A percentile compares a stretch with the other conserved stretches of the same genome.
Conservation (phyloP, 805 yeast species). For the Starmerella davenportii region DNA sequence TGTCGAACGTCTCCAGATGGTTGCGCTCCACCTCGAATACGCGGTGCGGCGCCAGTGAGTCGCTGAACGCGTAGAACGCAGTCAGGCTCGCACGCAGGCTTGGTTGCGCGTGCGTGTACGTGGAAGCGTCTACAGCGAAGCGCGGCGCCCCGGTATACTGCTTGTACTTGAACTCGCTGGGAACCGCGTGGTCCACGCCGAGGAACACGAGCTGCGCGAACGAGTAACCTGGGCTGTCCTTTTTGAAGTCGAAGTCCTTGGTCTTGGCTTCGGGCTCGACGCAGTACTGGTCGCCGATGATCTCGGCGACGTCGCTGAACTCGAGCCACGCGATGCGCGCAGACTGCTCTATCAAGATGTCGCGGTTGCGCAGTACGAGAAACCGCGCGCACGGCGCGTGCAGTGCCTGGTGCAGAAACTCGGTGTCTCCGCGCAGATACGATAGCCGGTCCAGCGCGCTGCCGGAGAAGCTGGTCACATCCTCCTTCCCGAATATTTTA, state of each 20-base stretch:
- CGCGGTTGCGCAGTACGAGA: conserved; percentile 25
- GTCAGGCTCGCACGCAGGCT: conserved; percentile 8
- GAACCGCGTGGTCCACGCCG: conserved; percentile 31
- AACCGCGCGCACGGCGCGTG: conserved; percentile 33
- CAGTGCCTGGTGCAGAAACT: conserved; percentile 32
- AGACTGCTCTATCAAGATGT: conserved; percentile 16
- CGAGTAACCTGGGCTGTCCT: conserved; percentile 21
- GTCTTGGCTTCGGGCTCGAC: conserved; percentile 17
- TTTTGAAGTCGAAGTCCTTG: conserved; percentile 23
- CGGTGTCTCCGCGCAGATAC: conserved; percentile 39
- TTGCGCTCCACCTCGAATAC: conserved; percentile 2
- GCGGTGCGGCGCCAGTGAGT: neutral
- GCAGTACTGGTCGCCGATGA: conserved; percentile 24
- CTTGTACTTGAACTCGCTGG: conserved; percentile 5
- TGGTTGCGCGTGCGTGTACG: conserved; percentile 13
- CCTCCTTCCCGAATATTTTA: conserved; percentile 19
- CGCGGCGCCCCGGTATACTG: conserved; percentile 24
- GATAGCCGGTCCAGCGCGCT: conserved; percentile 46
- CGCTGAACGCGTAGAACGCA: conserved; percentile 4
- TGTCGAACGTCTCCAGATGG: conserved; percentile 1
- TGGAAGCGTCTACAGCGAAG: conserved; percentile 24
- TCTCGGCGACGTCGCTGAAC: conserved; percentile 20
- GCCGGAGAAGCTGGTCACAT: conserved; percentile 28
- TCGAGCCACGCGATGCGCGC: conserved; percentile 22
- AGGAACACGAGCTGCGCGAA: conserved; percentile 27